Conservation (phyloP, 306 rosid genomes). For the Sechiopsis laciniata region DNA sequence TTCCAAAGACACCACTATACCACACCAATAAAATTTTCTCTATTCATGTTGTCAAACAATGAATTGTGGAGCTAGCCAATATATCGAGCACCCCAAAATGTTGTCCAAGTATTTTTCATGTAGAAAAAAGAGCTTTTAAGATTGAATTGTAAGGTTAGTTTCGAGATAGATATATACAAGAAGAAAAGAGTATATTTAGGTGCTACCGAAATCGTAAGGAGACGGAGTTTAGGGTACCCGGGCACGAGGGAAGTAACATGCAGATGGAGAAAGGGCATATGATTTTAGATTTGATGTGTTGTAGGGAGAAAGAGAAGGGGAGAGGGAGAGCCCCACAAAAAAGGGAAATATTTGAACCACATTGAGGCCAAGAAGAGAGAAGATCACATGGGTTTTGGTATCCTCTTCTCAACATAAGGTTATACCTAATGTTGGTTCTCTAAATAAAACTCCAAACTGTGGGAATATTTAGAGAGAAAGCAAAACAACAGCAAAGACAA, state of each 20-base stretch:
- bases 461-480: constrained; percentile 28
- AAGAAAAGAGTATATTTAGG: too few species aligned
- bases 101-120: too few species aligned
- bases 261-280: constrained; percentile 28
- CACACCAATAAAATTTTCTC: too few species aligned
- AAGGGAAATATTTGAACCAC: constrained; percentile 29
- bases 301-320: constrained; percentile 18
- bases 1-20: too few species aligned
- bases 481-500: constrained; percentile 62
- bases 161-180: too few species aligned
- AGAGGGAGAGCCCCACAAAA: constrained; percentile 21
- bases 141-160: background rate
- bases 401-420: constrained; percentile 31
- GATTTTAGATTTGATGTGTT: constrained; percentile 40
- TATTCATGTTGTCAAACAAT: too few species aligned
- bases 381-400: constrained; percentile 84
- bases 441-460: too few species aligned
- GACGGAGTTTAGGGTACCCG: constrained; percentile 56
- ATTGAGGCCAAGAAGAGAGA: constrained; percentile 57
- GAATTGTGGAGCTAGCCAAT: too few species aligned
- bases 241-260: constrained; percentile 94
- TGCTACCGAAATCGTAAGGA: constrained; percentile 35
- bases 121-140: background rate
- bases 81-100: too few species aligned
- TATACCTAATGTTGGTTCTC: constrained; percentile 43